These are phyloP conservation scores for Pilatotrama ljubarskyi DNA, from an alignment of 768 basidiomycete genomes.

Conservation along the genomic window DNA sequence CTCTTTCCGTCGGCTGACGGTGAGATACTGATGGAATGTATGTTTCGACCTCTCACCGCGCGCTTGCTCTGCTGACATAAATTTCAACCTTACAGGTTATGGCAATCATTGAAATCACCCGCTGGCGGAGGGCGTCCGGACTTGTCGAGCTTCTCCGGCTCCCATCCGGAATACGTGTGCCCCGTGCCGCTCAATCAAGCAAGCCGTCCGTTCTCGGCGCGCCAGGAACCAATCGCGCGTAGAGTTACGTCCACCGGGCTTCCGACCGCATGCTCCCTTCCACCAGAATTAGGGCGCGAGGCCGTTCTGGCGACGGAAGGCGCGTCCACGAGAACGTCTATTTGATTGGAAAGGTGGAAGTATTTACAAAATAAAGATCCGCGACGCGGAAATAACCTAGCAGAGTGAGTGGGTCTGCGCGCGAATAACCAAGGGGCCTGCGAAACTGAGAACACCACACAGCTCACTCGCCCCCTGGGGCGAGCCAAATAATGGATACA, in stretches of 20 bases:
- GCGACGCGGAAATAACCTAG: conserved; percentile 28
- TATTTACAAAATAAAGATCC: conserved; percentile 30
- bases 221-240: conserved; percentile 16
- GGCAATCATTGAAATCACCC: conserved; percentile 15
- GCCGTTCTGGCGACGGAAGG: conserved; percentile 15
- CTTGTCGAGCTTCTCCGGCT: conserved; percentile 12
- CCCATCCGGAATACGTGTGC: conserved; percentile 2
- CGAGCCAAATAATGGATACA: conserved; percentile 23
- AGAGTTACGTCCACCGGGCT: conserved; percentile 19
- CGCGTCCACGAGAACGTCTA: conserved; percentile 15
- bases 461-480: conserved; percentile 11
- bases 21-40: conserved; percentile 20
- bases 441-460: conserved; percentile 7
- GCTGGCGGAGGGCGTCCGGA: conserved; percentile 10
- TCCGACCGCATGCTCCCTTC: conserved; percentile 16
- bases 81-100: conserved; percentile 20
- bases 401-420: conserved; percentile 12
- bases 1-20: conserved; percentile 12
- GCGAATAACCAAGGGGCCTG: conserved; percentile 6
- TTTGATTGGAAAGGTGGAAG: conserved; percentile 11
- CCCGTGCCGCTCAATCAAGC: conserved; percentile 16
- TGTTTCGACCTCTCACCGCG: conserved; percentile 10
- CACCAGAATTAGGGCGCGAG: conserved; percentile 13
- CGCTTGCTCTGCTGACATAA: conserved; percentile 25
- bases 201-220: conserved; percentile 3